Evolutionary conservation across 78 protist genomes (phyloP), one percentile per base, ranked within the genome.

Genomic region (Dictyostelium brefeldianum): DNA sequence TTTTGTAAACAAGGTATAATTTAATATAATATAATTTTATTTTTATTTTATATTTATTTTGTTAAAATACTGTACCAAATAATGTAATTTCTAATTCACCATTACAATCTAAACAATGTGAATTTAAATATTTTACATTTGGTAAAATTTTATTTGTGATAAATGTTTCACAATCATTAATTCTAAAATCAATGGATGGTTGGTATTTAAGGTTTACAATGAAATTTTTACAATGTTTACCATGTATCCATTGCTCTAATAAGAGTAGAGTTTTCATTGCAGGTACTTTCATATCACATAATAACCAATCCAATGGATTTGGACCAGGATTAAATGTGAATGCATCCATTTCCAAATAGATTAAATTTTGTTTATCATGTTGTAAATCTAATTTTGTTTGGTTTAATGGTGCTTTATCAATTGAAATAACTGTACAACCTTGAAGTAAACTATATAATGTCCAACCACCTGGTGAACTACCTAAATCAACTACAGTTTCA

Each of bases 391-490:
- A 14, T n/a, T 2, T 8, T 4, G 41, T 20, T 17, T 12, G 11
- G 25, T 62, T 4, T n/a, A 80, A 36, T 6, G 73, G 75, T 25
- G 90, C 25, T 46, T 82, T 82, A 46, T 82, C 90, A 1, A 82
- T 51, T 14, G 90, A 82, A 3, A 43, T 59, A 5, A 82, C 90
- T 20, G 18, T 18, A 51, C 90, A 82, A 9, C 80, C 90, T 53
- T 70, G 46, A 27, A 36, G n/a, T 14, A 82, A 41, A 29, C 79
- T 9, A 50, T 27, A 82, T 20, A 70, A 62, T 18, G 90, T 69
- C 90, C 90, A 82, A 18, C 90, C 90, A 51, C 90, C 90, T 4
- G 90, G 90, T 9, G 80, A 69, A 12, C 62, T 22, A 25, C 90
- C 90, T n/a, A 82, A 36, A 51, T 82, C 90, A 36, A 29, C n/a